These are phyloP conservation scores for Gymnopilus dilepis DNA, from an alignment of 768 basidiomycete species.

Conservation along the genomic window DNA sequence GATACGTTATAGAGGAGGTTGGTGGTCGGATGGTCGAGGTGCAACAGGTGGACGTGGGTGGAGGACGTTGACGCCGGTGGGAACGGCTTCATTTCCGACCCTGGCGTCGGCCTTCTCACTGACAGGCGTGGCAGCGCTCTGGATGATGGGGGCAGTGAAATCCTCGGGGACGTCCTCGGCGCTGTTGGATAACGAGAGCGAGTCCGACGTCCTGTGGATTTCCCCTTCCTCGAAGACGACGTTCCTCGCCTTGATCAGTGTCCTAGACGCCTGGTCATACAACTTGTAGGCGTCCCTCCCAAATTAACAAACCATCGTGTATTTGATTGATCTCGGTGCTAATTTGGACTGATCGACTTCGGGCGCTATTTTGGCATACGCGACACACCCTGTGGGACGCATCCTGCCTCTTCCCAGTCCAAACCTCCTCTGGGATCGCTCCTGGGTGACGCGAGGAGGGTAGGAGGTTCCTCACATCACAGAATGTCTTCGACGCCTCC, in stretches of 20 bases:
- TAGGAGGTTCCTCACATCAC: slow-evolving; percentile 17
- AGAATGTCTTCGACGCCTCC: slow-evolving; percentile 10
- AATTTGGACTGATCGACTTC: slow-evolving; percentile 19
- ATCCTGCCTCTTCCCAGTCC: slow-evolving; percentile 26
- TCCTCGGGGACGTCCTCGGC: neutral
- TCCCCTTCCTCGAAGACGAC: slow-evolving; percentile 32
- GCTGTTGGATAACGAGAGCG: neutral
- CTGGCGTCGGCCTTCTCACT: too few relatives aligned
- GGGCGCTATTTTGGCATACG: slow-evolving; percentile 33
- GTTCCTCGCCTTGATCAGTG: slow-evolving; percentile 22
- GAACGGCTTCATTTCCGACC: too few relatives aligned
- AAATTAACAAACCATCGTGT: slow-evolving; percentile 29
- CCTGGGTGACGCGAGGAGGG: slow-evolving; percentile 18
- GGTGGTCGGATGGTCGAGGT: neutral
- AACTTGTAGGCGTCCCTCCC: slow-evolving; percentile 27
- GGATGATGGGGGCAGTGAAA: neutral
- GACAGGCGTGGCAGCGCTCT: too few relatives aligned
- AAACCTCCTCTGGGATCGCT: slow-evolving; percentile 19
- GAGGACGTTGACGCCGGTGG: neutral
- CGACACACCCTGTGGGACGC: slow-evolving; percentile 35
- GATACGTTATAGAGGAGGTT: too few relatives aligned
- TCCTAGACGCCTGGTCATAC: slow-evolving; percentile 11
- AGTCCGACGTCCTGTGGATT: slow-evolving; percentile 12
- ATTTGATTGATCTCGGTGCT: slow-evolving; percentile 21
- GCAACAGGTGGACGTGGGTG: neutral